Conservation (phyloP, 176 grass and related monocot genomes). For the Oryza rufipogon region DNA sequence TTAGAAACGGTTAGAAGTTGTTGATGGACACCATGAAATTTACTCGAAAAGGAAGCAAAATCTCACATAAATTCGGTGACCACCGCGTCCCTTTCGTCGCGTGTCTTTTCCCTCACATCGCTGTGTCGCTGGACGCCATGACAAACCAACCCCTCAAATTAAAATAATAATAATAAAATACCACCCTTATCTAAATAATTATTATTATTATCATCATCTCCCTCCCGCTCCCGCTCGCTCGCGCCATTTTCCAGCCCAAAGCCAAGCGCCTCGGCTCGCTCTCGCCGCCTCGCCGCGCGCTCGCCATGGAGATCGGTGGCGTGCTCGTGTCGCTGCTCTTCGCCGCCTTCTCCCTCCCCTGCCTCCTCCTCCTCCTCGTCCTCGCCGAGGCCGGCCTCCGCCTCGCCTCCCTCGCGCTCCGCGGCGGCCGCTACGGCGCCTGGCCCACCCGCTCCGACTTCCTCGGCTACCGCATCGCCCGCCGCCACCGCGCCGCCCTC, state of each 20-base stretch:
- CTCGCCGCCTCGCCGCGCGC: no score
- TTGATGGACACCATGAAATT: background rate
- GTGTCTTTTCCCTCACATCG: background rate
- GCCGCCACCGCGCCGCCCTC: background rate
- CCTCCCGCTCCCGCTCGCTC: background rate
- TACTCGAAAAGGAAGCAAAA: background rate
- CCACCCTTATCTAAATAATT: background rate
- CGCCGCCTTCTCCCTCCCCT: conserved; percentile 41
- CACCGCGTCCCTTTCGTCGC: background rate
- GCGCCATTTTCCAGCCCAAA: background rate
- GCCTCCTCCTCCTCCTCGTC: conserved; percentile 48
- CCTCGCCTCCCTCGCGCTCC: conserved; percentile 28
- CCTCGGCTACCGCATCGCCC: conserved; percentile 41
- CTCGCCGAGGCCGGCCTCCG: conserved; percentile 40
- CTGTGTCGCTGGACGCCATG: background rate
- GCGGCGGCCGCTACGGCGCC: background rate
- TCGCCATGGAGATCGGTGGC: conserved; percentile 31
- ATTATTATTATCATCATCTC: background rate
- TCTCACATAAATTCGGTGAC: background rate
- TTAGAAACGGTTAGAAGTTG: no score
- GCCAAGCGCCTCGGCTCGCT: background rate
- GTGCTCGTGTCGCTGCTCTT: conserved; percentile 28
- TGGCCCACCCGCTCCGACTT: conserved; percentile 38
- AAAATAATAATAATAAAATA: background rate
- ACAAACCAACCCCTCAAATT: no score